Evolutionary conservation across 2,329 filamentous ascomycete genomes (phyloP).

Genomic region (Penicillium sp.): DNA sequence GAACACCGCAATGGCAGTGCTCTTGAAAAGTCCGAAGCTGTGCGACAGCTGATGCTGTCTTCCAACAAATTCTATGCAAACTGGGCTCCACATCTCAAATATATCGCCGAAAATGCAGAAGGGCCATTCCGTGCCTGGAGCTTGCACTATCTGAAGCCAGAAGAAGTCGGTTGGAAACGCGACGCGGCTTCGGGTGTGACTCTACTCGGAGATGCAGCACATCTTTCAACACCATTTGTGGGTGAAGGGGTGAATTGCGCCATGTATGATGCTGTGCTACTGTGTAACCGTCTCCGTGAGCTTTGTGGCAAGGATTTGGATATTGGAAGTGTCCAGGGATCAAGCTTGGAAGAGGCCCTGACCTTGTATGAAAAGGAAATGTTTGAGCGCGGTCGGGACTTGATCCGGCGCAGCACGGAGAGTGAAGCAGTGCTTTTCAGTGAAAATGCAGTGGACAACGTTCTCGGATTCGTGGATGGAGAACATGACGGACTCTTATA

Average conservation of each 20-base stretch:
- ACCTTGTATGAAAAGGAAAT: conserved; percentile 6
- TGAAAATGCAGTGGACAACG: neutral
- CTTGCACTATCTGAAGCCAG: conserved; percentile 2
- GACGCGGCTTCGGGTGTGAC: conserved; percentile 5
- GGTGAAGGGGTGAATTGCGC: conserved; percentile 21
- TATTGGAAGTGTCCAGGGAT: neutral
- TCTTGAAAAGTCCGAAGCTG: neutral
- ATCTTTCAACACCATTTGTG: conserved; percentile 20
- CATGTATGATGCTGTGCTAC: conserved; percentile 4
- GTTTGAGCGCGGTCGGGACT: conserved; percentile 6
- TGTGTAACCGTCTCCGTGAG: neutral
- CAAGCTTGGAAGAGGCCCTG: neutral
- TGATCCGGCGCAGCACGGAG: conserved; percentile 4
- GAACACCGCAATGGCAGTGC: neutral
- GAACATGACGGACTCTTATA: neutral
- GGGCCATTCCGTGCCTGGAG: conserved; percentile 5
- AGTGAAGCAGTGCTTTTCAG: conserved; percentile 1
- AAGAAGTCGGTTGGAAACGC: conserved; percentile 3
- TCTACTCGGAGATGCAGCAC: conserved; percentile 36
- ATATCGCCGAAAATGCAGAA: neutral
- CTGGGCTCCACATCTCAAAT: conserved; percentile 1
- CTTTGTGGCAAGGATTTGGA: neutral
- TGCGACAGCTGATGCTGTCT: conserved; percentile 4
- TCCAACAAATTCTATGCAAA: conserved; percentile 4
- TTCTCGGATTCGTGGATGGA: neutral